phyloP scores from a whole-genome alignment of 192 early-diverging fungal species.

The Spinellus fusiger region DNA sequence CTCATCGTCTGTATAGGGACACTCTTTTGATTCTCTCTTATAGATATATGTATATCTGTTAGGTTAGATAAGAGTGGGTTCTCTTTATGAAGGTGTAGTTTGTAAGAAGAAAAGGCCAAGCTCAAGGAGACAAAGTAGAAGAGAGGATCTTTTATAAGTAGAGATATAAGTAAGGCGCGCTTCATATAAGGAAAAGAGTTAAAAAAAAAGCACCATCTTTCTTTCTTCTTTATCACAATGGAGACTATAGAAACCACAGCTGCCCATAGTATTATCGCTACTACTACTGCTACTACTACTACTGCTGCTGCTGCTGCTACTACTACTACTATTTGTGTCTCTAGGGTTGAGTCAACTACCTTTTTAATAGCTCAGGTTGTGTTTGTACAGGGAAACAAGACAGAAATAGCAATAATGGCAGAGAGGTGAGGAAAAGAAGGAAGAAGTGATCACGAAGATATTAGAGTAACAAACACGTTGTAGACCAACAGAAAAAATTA shows the following conservation, averaged over 20 bases:
- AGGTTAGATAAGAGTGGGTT: slow-evolving; percentile 4
- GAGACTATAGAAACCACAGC: no score
- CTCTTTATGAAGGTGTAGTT: no score
- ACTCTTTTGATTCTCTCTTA: background rate
- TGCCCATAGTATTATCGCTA: no score
- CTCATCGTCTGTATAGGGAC: slow-evolving; percentile 50
- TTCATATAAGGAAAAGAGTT: no score
- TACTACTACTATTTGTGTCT: no score
- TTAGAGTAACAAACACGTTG: background rate
- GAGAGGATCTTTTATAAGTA: no score
- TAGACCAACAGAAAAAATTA: background rate
- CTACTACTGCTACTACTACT: no score
- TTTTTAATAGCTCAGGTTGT: background rate
- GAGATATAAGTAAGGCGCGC: no score
- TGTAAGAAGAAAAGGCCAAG: slow-evolving; percentile 14
- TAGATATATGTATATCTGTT: background rate
- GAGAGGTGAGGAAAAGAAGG: slow-evolving; percentile 3
- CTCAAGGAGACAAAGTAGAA: slow-evolving; percentile 14
- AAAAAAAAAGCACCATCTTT: no score
- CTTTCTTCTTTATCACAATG: no score
- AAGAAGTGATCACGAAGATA: background rate
- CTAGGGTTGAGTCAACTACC: background rate
- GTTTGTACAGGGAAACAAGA: slow-evolving; percentile 9
- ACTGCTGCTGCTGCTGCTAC: no score
- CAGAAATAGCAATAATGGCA: slow-evolving; percentile 11